Percentiles rank a stretch among this genome's conserved stretches.
These are phyloP conservation scores for Tylopilus felleus DNA, from an alignment of 768 basidiomycete genomes.

Conservation along the genomic window DNA sequence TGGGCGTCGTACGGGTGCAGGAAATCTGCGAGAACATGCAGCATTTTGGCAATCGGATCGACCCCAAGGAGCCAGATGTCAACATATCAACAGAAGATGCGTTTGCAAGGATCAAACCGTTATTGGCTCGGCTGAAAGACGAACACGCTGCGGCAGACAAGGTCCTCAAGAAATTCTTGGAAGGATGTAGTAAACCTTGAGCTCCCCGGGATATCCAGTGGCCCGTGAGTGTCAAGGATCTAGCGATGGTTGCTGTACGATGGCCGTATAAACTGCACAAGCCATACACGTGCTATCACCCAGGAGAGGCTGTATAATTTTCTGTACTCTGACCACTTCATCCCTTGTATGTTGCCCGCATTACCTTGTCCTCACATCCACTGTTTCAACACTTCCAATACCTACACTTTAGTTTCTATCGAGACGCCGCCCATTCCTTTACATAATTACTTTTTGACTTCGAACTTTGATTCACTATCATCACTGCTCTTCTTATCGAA, in stretches of 20 bases:
- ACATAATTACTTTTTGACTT: slow-evolving; percentile 24
- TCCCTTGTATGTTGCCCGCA: slow-evolving; percentile 15
- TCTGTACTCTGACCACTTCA: slow-evolving; percentile 23
- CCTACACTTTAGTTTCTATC: slow-evolving; percentile 23
- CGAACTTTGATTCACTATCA: slow-evolving; percentile 15
- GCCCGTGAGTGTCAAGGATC: slow-evolving; percentile 1
- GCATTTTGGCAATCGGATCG: slow-evolving; percentile 61
- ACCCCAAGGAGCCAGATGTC: slow-evolving; percentile 45
- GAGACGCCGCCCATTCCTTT: slow-evolving; percentile 24
- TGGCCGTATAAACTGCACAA: slow-evolving; percentile 5
- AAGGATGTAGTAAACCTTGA: slow-evolving; percentile 2
- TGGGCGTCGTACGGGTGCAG: slow-evolving; percentile 82
- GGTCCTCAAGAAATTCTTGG: slow-evolving; percentile 52
- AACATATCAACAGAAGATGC: slow-evolving; percentile 51
- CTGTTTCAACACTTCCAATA: slow-evolving; percentile 23
- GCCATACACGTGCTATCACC: slow-evolving; percentile 13
- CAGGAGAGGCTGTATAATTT: slow-evolving; percentile 18
- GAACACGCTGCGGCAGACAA: slow-evolving; percentile 69
- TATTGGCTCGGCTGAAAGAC: slow-evolving; percentile 56
- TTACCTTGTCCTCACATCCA: slow-evolving; percentile 17
- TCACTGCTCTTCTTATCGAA: slow-evolving; percentile 1
- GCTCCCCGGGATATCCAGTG: neutral
- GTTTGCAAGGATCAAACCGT: slow-evolving; percentile 50
- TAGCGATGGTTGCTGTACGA: slow-evolving; percentile 12
- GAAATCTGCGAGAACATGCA: slow-evolving; percentile 88